Conservation (phyloP, 257 asterid species). For the Thymus mandschuricus region DNA sequence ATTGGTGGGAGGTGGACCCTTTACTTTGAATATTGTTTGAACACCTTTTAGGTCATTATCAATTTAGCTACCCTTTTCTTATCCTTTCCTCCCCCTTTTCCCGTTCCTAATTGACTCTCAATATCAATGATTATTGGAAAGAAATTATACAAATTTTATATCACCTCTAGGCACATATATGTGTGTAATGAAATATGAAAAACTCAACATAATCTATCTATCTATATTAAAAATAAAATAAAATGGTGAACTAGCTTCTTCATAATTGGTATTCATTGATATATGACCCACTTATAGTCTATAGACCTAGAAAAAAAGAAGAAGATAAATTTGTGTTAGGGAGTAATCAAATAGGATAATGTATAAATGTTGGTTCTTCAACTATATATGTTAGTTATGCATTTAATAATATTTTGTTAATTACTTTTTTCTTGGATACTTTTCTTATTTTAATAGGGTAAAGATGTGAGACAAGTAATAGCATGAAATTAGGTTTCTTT, state of each 20-base stretch:
- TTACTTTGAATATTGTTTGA: slow-evolving; percentile 28
- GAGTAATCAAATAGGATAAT: neutral
- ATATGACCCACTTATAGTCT: no score
- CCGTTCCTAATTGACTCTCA: neutral
- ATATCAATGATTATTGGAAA: neutral
- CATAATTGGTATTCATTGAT: no score
- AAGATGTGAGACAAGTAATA: slow-evolving; percentile 19
- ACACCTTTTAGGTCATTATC: slow-evolving; percentile 16
- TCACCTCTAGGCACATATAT: no score
- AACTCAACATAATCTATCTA: no score
- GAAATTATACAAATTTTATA: neutral
- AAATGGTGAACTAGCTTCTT: no score
- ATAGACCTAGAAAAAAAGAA: no score
- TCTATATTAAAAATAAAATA: no score
- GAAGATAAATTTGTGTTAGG: no score
- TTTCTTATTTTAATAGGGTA: neutral
- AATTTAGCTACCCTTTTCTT: slow-evolving; percentile 22
- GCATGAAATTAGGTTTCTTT: slow-evolving; percentile 22
- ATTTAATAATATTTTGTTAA: no score
- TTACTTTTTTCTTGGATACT: neutral
- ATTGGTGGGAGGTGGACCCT: slow-evolving; percentile 38
- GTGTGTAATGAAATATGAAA: no score
- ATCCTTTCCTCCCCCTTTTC: neutral
- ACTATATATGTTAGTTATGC: neutral
- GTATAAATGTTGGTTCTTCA: neutral